Base-by-base conservation (phyloP, 2,329 filamentous ascomycete genomes). In the Paracoccidioides brasiliensis region DNA sequence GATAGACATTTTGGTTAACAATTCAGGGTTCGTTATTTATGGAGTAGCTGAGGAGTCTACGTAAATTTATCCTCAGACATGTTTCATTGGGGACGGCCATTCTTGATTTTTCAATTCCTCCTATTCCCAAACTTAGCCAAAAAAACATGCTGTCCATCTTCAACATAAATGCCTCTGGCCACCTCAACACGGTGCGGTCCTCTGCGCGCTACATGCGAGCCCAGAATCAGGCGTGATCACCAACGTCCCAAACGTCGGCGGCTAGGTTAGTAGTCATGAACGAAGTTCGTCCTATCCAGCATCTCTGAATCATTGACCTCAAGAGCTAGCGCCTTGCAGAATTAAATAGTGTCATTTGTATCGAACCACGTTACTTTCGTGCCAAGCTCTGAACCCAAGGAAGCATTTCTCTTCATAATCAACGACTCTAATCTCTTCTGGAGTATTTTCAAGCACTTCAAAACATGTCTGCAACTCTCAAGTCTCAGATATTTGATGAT, bases 81-180 rank as follows among this genome's bases (percentile, higher is more conserved):
- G 10, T 30, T 6, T 22, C 41, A 8, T 5, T 43, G 5, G 10
- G 12, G 14, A 15, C 12, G 14, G 15, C 46, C 10, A 1, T 35
- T 22, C 30, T 7, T 14, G 5, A 22, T 32, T 49, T n/a, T n/a
- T n/a, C n/a, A 49, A 49, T 32, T 14, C 8, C 4, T 15, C 30
- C 8, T 30, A 8, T 22, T 37, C 43, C 46, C 28, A 32, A 37
- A 49, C 15, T 14, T 35, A 60, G 57, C 9, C 43, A 58, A 3
- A 61, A 63, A 43, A 61, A 67, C 5, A 61, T 60, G 15, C 46
- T 61, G 6, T 58, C 56, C 28, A 61, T 69, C 41, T 72, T 73
- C 60, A 64, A 67, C 35, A 67, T 66, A 15, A 74, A 74, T 54
- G 61, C 67, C 5, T 70, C 73, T 50, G 71, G 70, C 0, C 63